Evolutionary conservation across 2,329 filamentous ascomycete genomes (phyloP).

Genomic region (Hirsutella thompsonii): DNA sequence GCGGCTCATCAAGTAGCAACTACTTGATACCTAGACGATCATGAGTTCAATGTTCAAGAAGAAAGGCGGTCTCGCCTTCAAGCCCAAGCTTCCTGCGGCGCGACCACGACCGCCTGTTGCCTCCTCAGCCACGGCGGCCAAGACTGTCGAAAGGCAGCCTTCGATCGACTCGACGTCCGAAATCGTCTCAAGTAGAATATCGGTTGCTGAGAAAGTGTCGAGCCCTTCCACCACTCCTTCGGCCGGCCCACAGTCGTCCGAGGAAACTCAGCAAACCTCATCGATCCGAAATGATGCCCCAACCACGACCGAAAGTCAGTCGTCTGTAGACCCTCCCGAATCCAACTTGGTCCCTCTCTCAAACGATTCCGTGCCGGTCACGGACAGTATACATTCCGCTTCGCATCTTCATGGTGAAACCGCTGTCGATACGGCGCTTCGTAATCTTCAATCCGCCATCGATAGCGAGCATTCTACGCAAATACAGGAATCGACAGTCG

Average conservation of each 20-base stretch:
- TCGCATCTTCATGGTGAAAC: too few relatives aligned
- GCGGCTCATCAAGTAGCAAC: background rate
- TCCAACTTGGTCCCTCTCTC: too few relatives aligned
- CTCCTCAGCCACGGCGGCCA: constrained; percentile 9
- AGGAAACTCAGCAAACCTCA: background rate
- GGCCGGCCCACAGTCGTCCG: background rate
- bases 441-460: too few relatives aligned
- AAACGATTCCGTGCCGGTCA: too few relatives aligned
- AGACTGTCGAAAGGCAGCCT: constrained; percentile 1
- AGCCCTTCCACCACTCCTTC: background rate
- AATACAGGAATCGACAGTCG: background rate
- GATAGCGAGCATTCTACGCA: too few relatives aligned
- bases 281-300: background rate
- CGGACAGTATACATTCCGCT: too few relatives aligned
- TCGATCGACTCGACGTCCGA: background rate
- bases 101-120: constrained; percentile 34
- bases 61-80: constrained; percentile 48
- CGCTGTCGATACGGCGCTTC: too few relatives aligned
- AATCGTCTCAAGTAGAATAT: background rate
- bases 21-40: constrained; percentile 11
- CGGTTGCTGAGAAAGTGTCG: background rate
- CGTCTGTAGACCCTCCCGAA: too few relatives aligned
- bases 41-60: constrained; percentile 62
- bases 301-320: too few relatives aligned
- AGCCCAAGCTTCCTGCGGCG: constrained; percentile 51